Conservation (phyloP, 768 basidiomycete species). For the Tulasnella calospora region DNA sequence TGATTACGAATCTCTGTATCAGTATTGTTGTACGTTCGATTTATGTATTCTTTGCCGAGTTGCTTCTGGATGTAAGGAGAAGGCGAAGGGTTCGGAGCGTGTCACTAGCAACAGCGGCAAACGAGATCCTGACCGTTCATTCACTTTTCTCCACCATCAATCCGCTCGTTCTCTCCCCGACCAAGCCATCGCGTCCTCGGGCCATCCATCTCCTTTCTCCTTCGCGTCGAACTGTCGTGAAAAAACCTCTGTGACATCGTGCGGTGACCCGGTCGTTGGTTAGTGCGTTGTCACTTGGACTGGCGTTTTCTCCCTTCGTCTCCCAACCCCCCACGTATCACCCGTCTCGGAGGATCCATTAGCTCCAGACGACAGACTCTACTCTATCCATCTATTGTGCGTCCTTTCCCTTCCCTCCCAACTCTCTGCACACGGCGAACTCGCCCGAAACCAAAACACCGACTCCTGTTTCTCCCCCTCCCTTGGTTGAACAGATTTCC, state of each 20-base stretch:
- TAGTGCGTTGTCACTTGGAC: conserved; percentile 4
- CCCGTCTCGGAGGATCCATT: background rate
- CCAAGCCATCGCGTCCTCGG: background rate
- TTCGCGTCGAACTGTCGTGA: background rate
- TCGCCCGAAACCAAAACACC: background rate
- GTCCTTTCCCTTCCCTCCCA: background rate
- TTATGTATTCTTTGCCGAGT: background rate
- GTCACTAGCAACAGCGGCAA: conserved; percentile 13
- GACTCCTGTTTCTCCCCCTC: background rate
- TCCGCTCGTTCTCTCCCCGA: background rate
- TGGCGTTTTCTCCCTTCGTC: background rate
- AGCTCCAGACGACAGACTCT: background rate
- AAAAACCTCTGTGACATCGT: conserved; percentile 4
- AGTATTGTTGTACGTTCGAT: conserved; percentile 17
- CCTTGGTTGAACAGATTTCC: background rate
- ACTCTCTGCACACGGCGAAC: background rate
- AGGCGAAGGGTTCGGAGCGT: conserved; percentile 14
- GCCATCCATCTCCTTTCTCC: background rate
- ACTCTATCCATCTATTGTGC: background rate
- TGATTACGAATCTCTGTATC: background rate
- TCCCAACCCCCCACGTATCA: background rate
- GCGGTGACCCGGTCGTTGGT: conserved; percentile 1
- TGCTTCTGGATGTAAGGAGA: conserved; percentile 8
- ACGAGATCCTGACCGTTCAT: conserved; percentile 13
- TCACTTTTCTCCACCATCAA: conserved; percentile 10